Conservation (phyloP, 169 alveolate genomes). For the Neospora caninum region DNA sequence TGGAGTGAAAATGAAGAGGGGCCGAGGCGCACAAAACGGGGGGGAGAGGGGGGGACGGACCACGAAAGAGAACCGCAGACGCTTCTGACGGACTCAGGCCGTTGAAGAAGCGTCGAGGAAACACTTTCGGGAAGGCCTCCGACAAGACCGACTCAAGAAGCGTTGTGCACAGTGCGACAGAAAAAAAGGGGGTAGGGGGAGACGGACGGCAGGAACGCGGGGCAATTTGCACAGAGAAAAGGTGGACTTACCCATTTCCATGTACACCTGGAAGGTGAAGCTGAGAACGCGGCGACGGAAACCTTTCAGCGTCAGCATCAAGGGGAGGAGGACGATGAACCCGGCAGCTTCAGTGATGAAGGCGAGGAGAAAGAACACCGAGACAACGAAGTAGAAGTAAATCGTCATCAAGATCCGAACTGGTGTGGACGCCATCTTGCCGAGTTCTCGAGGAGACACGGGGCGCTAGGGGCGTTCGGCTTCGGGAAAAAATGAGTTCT, state of each 20-base stretch:
- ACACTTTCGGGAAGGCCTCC: too few relatives aligned
- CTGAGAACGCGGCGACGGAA: neutral
- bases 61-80: too few relatives aligned
- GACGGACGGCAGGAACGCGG: neutral
- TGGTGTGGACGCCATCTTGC: slow-evolving; percentile 22
- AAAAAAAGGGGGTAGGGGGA: neutral
- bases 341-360: neutral
- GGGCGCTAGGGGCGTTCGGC: too few relatives aligned
- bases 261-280: neutral
- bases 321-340: neutral
- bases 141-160: neutral
- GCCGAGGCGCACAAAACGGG: too few relatives aligned
- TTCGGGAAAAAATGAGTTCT: too few relatives aligned
- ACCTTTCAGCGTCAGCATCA: neutral
- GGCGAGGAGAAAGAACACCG: neutral
- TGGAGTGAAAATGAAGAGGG: too few relatives aligned
- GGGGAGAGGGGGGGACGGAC: too few relatives aligned
- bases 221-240: neutral
- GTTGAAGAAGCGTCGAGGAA: too few relatives aligned
- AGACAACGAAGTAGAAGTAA: slow-evolving; percentile 12
- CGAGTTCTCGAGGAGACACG: neutral
- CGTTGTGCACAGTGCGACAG: neutral
- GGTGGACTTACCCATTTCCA: slow-evolving; percentile 1
- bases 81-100: too few relatives aligned
- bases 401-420: neutral